Conservation (phyloP, 139 green algal genomes). For the Pseudopediastrum boryanum region DNA sequence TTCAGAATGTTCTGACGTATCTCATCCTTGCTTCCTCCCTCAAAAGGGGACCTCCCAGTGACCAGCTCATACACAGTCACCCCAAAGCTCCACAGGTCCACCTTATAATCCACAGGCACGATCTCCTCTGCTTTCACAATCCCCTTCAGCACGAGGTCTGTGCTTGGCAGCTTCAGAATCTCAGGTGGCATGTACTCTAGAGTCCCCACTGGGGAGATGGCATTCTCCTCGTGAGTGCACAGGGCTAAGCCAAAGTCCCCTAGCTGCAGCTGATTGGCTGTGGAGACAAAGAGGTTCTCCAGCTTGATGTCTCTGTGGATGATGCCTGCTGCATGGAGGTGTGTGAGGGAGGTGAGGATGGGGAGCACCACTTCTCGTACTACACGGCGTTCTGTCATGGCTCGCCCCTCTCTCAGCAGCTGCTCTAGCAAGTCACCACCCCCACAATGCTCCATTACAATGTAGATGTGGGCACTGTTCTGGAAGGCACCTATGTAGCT, state of each 20-base stretch:
- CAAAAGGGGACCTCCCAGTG: slow-evolving; percentile 65
- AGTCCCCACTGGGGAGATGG: slow-evolving; percentile 78
- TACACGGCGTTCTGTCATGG: slow-evolving; percentile 64
- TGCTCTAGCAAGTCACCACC: slow-evolving; percentile 72
- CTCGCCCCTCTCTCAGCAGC: slow-evolving; percentile 60
- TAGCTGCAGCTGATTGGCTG: slow-evolving; percentile 54
- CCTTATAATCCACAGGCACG: slow-evolving; percentile 62
- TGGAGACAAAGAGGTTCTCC: slow-evolving; percentile 79
- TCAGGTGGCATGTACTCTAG: slow-evolving; percentile 85
- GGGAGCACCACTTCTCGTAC: slow-evolving; percentile 51
- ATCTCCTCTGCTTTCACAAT: slow-evolving; percentile 52
- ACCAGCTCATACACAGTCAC: slow-evolving; percentile 81
- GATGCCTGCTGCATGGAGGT: slow-evolving; percentile 64
- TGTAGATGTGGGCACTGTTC: slow-evolving; percentile 64
- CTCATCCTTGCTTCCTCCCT: slow-evolving; percentile 61
- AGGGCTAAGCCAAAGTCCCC: slow-evolving; percentile 80
- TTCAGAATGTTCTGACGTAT: slow-evolving; percentile 61
- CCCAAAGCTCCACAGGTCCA: slow-evolving; percentile 80
- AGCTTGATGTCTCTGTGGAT: slow-evolving; percentile 85
- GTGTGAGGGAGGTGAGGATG: slow-evolving; percentile 54
- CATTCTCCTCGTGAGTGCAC: slow-evolving; percentile 56
- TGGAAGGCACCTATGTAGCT: slow-evolving; percentile 67
- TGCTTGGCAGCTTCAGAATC: slow-evolving; percentile 59
- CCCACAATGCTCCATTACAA: slow-evolving; percentile 78
- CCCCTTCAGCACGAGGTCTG: slow-evolving; percentile 60